phyloP scores from a whole-genome alignment of 208 protist species.

The Lotmaria passim region DNA sequence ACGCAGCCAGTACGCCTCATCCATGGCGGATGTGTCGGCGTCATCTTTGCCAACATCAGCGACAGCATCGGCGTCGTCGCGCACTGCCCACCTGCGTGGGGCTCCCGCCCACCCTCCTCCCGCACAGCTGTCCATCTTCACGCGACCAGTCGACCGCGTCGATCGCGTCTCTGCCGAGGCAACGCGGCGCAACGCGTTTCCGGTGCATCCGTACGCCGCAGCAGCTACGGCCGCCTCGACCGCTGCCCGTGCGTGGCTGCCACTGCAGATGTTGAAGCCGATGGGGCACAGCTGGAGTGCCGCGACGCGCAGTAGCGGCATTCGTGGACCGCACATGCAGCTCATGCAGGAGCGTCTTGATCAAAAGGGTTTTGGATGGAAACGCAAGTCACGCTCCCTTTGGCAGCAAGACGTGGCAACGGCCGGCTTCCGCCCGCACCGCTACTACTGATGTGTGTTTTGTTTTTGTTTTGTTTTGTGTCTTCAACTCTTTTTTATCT shows the following conservation, averaged over 20 bases:
- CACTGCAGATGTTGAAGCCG: constrained; percentile 87
- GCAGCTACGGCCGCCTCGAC: not conserved
- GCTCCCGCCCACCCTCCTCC: constrained; percentile 64
- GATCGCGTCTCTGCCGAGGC: not conserved
- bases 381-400: constrained; percentile 81
- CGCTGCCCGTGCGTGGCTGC: constrained; percentile 31
- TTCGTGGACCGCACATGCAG: constrained; percentile 66
- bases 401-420: constrained; percentile 90
- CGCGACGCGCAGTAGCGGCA: constrained; percentile 63
- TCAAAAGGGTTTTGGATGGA: constrained; percentile 89
- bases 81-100: constrained; percentile 44
- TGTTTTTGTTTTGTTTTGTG: constrained; percentile 17
- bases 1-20: constrained; percentile 17
- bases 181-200: not conserved
- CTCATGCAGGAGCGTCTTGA: constrained; percentile 88
- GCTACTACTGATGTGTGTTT: constrained; percentile 67
- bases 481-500: constrained; percentile 13
- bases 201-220: constrained; percentile 23
- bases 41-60: too few species aligned
- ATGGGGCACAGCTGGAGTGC: constrained; percentile 63
- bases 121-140: constrained; percentile 72
- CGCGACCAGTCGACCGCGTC: constrained; percentile 44
- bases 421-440: constrained; percentile 80
- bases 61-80: not conserved
- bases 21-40: too few species aligned